These are phyloP conservation scores for Podochytrium sp. DNA, from an alignment of 192 early-diverging fungal species.

Conservation along the genomic window DNA sequence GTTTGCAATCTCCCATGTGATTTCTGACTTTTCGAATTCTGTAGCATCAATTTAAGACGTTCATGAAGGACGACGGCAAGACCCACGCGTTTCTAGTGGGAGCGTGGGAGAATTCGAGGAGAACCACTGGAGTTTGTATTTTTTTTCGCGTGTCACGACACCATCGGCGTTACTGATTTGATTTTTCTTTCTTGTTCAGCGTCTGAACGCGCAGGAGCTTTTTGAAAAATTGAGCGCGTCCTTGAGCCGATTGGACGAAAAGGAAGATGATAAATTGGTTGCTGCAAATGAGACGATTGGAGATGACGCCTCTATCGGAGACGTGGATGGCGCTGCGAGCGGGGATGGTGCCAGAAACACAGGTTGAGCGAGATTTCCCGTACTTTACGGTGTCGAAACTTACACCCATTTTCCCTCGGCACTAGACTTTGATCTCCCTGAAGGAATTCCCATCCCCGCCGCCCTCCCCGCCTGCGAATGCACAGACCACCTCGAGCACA, in stretches of 20 bases:
- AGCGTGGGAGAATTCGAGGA: constrained; percentile 40
- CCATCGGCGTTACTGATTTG: background rate
- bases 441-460: constrained; percentile 47
- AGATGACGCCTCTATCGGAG: constrained; percentile 1
- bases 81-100: constrained; percentile 22
- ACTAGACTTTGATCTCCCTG: constrained; percentile 52
- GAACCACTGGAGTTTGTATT: constrained; percentile 6
- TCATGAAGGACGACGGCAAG: constrained; percentile 44
- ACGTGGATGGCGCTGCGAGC: background rate
- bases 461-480: constrained; percentile 62
- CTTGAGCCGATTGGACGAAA: constrained; percentile 28
- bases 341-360: background rate
- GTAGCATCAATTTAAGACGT: constrained; percentile 43
- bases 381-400: no score
- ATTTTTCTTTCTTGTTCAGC: background rate
- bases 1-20: background rate
- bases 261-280: constrained; percentile 1
- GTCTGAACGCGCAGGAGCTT: constrained; percentile 41
- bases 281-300: background rate
- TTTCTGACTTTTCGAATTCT: background rate
- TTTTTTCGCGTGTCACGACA: no score
- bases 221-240: constrained; percentile 26
- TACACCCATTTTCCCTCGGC: no score
- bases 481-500: constrained; percentile 68
- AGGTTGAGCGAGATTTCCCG: background rate